Conservation (phyloP, 768 basidiomycete species). For the Kwoniella sp. region DNA sequence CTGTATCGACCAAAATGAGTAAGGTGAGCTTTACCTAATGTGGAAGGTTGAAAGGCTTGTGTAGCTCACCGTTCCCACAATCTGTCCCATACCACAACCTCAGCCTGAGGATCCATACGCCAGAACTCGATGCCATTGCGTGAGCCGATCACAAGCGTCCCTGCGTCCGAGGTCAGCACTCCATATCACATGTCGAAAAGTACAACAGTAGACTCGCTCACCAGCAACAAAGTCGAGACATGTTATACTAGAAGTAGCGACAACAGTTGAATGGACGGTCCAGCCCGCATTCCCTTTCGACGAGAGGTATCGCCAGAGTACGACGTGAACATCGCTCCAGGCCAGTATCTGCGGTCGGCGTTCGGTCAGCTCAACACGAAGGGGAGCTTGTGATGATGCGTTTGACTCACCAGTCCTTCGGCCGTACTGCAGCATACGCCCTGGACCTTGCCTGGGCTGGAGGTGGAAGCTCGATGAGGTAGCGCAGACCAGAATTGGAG, state of each 20-base stretch:
- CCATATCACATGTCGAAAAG: neutral
- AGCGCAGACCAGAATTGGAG: constrained; percentile 42
- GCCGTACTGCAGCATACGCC: constrained; percentile 31
- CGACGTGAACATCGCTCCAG: constrained; percentile 42
- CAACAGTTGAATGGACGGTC: constrained; percentile 39
- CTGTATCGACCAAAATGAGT: constrained; percentile 6
- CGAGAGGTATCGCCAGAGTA: constrained; percentile 32
- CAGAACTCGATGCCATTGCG: constrained; percentile 43
- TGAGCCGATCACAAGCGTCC: constrained; percentile 37
- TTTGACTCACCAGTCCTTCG: constrained; percentile 28
- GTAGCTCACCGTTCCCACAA: constrained; percentile 42
- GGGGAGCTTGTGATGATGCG: neutral
- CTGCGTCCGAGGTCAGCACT: constrained; percentile 17
- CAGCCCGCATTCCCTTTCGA: constrained; percentile 26
- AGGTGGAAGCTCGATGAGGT: constrained; percentile 36
- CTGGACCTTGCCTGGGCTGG: constrained; percentile 21
- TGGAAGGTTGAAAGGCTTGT: too few species aligned
- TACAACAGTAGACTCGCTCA: constrained; percentile 10
- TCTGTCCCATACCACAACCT: constrained; percentile 49
- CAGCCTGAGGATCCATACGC: constrained; percentile 35
- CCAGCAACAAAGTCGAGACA: constrained; percentile 37
- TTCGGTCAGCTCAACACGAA: neutral
- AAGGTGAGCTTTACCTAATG: too few species aligned
- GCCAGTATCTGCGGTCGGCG: constrained; percentile 44
- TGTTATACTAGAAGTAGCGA: constrained; percentile 27